Evolutionary conservation across 805 yeast genomes (phyloP).

Genomic region (Candida dendrica): DNA sequence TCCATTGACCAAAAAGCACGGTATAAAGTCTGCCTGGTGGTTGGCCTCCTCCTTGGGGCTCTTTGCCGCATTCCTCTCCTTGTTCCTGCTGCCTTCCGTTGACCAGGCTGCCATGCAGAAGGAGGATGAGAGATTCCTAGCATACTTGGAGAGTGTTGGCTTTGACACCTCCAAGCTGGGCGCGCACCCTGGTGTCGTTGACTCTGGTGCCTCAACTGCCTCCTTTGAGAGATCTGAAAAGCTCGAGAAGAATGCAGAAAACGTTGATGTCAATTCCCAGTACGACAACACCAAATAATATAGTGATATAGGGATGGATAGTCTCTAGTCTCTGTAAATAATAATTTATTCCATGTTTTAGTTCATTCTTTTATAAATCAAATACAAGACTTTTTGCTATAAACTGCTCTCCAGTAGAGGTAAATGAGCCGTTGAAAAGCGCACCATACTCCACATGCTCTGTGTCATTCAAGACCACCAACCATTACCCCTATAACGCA

Average conservation of each 20-base stretch:
- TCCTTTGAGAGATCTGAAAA: neutral
- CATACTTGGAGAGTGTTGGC: constrained; percentile 60
- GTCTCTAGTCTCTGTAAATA: too few species aligned
- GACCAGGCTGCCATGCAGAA: constrained; percentile 76
- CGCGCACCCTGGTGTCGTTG: constrained; percentile 1
- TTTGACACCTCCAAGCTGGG: constrained; percentile 61
- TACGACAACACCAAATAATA: neutral
- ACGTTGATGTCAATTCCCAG: neutral
- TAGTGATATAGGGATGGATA: too few species aligned
- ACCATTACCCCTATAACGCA: too few species aligned
- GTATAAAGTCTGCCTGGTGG: constrained; percentile 74
- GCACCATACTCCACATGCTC: too few species aligned
- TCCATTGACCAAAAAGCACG: constrained; percentile 57
- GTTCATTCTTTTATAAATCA: too few species aligned
- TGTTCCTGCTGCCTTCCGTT: constrained; percentile 70
- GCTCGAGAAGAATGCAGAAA: neutral
- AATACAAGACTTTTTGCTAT: too few species aligned
- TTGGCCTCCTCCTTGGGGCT: constrained; percentile 72
- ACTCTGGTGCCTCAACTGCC: constrained; percentile 1
- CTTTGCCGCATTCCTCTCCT: constrained; percentile 59
- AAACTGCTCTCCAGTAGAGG: too few species aligned
- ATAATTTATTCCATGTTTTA: too few species aligned
- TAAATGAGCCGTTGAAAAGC: too few species aligned
- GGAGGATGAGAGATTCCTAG: constrained; percentile 69
- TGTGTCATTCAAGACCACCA: too few species aligned